Evolutionary conservation across 768 basidiomycete species (phyloP).

Genomic region (Kondoa malvinella): DNA sequence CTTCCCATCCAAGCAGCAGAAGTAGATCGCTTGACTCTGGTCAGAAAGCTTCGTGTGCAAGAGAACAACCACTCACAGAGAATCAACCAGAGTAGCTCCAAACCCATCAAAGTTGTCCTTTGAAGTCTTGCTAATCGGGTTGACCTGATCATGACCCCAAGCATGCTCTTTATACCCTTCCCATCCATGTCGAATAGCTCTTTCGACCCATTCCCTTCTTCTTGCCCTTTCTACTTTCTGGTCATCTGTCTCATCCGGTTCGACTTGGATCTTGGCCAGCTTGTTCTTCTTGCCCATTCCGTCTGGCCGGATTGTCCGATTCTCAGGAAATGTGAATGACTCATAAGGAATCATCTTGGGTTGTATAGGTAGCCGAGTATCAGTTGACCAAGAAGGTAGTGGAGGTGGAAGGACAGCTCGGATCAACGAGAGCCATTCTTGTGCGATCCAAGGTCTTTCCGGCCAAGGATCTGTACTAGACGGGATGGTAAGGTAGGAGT

Average conservation of each 20-base stretch:
- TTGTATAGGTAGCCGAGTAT: background rate
- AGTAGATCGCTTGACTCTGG: constrained; percentile 24
- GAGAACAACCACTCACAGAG: constrained; percentile 6
- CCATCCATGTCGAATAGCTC: constrained; percentile 23
- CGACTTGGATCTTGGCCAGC: background rate
- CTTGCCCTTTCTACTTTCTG: constrained; percentile 10
- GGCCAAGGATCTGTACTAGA: constrained; percentile 10
- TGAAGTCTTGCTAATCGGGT: constrained; percentile 13
- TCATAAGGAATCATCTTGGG: too few species aligned
- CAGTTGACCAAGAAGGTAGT: constrained; percentile 4
- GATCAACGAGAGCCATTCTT: background rate
- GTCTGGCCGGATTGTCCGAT: background rate
- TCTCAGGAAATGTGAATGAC: background rate
- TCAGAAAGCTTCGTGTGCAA: background rate
- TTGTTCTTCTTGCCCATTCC: background rate
- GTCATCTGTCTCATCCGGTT: background rate
- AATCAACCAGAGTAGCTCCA: constrained; percentile 29
- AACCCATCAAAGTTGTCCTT: constrained; percentile 27
- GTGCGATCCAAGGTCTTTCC: constrained; percentile 4
- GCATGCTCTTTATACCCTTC: constrained; percentile 23
- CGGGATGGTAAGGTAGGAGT: background rate
- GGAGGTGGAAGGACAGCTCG: background rate
- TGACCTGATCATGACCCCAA: constrained; percentile 28
- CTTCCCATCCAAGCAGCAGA: constrained; percentile 26
- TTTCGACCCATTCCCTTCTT: constrained; percentile 21